Evolutionary conservation across 495 filamentous ascomycete genomes (phyloP).

Genomic region (Hypoxylon rickii): DNA sequence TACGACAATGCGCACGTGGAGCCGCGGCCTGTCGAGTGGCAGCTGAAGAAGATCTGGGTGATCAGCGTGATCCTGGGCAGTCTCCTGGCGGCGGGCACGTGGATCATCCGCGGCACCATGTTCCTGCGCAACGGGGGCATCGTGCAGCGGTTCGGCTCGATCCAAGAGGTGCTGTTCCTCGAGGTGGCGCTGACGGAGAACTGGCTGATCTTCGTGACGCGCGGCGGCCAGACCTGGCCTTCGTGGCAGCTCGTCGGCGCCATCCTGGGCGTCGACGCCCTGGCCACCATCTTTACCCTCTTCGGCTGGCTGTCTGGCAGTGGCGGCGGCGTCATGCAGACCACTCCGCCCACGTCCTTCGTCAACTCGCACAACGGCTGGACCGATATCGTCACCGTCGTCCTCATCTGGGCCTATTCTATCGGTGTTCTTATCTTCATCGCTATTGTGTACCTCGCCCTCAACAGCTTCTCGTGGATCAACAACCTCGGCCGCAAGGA

Average conservation of each 20-base stretch:
- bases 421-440: constrained; percentile 79
- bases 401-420: constrained; percentile 78
- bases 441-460: constrained; percentile 75
- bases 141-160: constrained; percentile 79
- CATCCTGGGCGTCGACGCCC: constrained; percentile 75
- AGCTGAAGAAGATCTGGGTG: constrained; percentile 88
- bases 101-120: constrained; percentile 82
- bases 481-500: constrained; percentile 79
- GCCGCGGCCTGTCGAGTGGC: constrained; percentile 88
- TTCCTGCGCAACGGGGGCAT: constrained; percentile 71
- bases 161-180: constrained; percentile 82
- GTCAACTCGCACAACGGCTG: constrained; percentile 59
- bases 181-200: constrained; percentile 92
- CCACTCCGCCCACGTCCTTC: constrained; percentile 26
- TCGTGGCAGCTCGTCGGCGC: constrained; percentile 80
- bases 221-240: constrained; percentile 79
- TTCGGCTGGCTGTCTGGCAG: constrained; percentile 76
- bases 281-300: constrained; percentile 79
- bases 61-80: constrained; percentile 81
- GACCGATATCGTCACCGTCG: constrained; percentile 76
- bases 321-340: constrained; percentile 28
- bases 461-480: constrained; percentile 70
- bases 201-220: constrained; percentile 95
- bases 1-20: constrained; percentile 92
- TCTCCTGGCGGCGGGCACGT: constrained; percentile 78